Base-by-base conservation (phyloP, 2,329 filamentous ascomycete genomes). In the Furcasterigmium sp. region DNA sequence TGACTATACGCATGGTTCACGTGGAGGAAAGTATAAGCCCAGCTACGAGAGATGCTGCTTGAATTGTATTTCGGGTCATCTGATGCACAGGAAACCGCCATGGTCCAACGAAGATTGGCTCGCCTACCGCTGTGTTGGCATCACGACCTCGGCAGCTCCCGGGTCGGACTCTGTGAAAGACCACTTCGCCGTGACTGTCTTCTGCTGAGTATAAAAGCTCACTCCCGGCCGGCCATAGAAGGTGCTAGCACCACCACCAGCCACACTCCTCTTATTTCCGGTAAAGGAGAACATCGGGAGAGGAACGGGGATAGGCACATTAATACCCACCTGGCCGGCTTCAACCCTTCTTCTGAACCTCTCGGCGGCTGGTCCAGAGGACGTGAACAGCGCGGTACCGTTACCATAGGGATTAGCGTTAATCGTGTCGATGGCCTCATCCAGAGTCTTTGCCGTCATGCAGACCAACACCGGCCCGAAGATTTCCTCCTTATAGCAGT, bases 101-200 rank as follows among this genome's bases (percentile, higher is more conserved):
- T 11, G 23, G 23, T 26, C 23, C 23, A 26, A 26, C 7, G 23
- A 26, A 26, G 23, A 26, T 26, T 26, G 23, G 23, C 23, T 26
- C 23, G 23, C 23, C 23, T 26, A 26, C 23, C 23, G 23, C 23
- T 35, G 32, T 17, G 32, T 35, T 17, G 32, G 32, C 32, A 35
- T 35, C n/a, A 35, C 32, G 7, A 35, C 32, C n/a, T 35, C 32
- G 17, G 32, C 32, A 15, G 32, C 32, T 17, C 32, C 32, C 32
- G 15, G 8, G n/a, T 7, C 15, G n/a, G 32, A 35, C 10, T 15
- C 32, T 7, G 32, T 35, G 32, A 17, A 35, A 9, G 32, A 35
- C 82, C 82, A 87, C 53, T 82, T 64, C 54, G 78, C 83, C 36
- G 83, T 87, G 43, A 87, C 82, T 3, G 83, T 87, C 78, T 86